phyloP scores from a whole-genome alignment of 768 basidiomycete species.

The Aureoboletus auriporus region DNA sequence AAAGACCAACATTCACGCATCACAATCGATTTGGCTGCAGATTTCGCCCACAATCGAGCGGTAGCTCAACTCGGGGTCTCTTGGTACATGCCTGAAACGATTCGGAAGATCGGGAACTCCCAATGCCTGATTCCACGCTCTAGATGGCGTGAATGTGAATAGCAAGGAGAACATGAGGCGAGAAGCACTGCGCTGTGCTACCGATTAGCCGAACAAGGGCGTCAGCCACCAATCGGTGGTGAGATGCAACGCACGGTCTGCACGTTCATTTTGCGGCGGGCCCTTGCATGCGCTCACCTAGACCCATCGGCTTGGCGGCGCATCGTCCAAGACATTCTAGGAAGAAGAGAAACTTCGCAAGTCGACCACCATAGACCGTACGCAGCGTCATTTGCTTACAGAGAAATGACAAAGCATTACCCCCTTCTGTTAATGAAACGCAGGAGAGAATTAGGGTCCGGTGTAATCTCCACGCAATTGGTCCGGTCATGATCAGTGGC shows the following conservation, averaged over 20 bases:
- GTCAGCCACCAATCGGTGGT: conserved; percentile 10
- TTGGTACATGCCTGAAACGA: conserved; percentile 8
- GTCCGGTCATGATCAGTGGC: conserved; percentile 13
- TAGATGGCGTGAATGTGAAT: conserved; percentile 25
- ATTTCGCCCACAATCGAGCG: conserved; percentile 1
- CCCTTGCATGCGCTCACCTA: conserved; percentile 8
- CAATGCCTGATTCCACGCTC: conserved; percentile 15
- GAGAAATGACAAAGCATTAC: conserved; percentile 11
- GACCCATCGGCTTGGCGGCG: conserved; percentile 8
- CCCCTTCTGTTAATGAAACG: conserved; percentile 18
- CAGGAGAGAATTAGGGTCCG: conserved; percentile 19
- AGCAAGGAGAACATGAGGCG: conserved; percentile 27
- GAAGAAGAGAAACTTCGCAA: conserved; percentile 9
- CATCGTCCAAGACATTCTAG: conserved; percentile 6
- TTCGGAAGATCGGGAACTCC: conserved; percentile 21
- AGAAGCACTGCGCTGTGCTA: conserved; percentile 19
- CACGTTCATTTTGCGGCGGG: conserved; percentile 15
- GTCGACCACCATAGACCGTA: conserved; percentile 6
- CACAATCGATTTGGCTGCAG: background rate
- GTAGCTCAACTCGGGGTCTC: conserved; percentile 17
- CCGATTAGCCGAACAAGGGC: conserved; percentile 16
- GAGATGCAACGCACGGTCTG: conserved; percentile 12
- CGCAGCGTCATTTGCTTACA: conserved; percentile 10
- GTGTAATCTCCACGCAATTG: conserved; percentile 16
- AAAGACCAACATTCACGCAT: background rate